These are phyloP conservation scores for Saraca asoca DNA, from an alignment of 331 rosid species.

Conservation along the genomic window DNA sequence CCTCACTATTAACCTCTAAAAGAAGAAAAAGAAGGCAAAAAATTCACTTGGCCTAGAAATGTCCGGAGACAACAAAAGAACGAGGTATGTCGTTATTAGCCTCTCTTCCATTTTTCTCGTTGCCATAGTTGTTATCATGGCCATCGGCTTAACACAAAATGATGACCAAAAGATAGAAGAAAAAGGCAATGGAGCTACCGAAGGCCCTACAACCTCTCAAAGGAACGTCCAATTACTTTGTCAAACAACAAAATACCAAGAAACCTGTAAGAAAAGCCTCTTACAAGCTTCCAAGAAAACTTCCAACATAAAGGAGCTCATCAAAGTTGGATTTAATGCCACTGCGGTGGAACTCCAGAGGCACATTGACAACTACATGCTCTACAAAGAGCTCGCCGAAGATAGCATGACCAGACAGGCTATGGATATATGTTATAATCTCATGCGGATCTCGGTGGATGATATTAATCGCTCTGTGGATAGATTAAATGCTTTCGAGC, in stretches of 20 bases:
- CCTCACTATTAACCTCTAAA: too few relatives aligned
- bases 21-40: too few relatives aligned
- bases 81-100: conserved; percentile 31
- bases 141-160: too few relatives aligned
- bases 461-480: conserved; percentile 45
- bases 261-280: conserved; percentile 51
- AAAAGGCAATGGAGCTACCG: too few relatives aligned
- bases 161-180: too few relatives aligned
- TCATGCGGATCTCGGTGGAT: conserved; percentile 62
- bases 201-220: conserved; percentile 20
- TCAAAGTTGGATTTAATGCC: conserved; percentile 46
- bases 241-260: conserved; percentile 51
- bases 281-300: conserved; percentile 19
- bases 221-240: conserved; percentile 52
- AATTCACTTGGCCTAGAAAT: too few relatives aligned
- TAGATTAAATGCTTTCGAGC: conserved; percentile 43
- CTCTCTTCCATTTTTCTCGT: conserved; percentile 39
- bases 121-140: conserved; percentile 56
- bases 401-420: conserved; percentile 59
- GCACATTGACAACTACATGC: conserved; percentile 36
- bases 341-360: conserved; percentile 31
- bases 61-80: conserved; percentile 24
- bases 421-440: conserved; percentile 62
- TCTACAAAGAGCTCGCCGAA: conserved; percentile 38
- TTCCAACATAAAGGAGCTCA: conserved; percentile 49